Conservation (phyloP, 1,284 basidiomycete genomes). For the Boletus sp. region DNA sequence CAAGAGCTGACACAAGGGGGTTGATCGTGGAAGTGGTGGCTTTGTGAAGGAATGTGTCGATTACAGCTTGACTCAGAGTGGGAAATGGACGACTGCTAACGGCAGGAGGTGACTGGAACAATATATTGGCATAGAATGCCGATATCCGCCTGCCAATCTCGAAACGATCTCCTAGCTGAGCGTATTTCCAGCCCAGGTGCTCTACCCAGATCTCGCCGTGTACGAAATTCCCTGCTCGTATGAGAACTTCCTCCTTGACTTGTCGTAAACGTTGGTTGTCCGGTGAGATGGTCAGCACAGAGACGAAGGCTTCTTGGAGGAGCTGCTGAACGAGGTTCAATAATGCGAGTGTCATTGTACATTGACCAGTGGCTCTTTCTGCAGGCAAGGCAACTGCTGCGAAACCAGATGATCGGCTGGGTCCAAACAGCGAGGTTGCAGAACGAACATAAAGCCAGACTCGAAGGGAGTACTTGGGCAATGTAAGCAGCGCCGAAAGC, state of each 20-base stretch:
- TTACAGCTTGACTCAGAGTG: constrained; percentile 61
- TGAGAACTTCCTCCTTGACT: constrained; percentile 81
- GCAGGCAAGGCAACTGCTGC: constrained; percentile 68
- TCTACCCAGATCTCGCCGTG: constrained; percentile 88
- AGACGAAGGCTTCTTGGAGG: constrained; percentile 71
- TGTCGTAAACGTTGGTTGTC: constrained; percentile 63
- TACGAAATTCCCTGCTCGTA: constrained; percentile 76
- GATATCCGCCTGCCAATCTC: constrained; percentile 75
- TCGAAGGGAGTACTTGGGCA: constrained; percentile 74
- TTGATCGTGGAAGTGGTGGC: constrained; percentile 76
- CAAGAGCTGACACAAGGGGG: constrained; percentile 72
- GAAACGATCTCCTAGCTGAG: constrained; percentile 75
- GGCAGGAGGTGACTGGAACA: constrained; percentile 63
- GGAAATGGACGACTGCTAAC: constrained; percentile 58
- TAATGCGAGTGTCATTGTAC: constrained; percentile 78
- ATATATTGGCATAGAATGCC: constrained; percentile 65
- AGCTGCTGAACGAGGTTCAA: constrained; percentile 78
- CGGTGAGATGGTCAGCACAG: constrained; percentile 54
- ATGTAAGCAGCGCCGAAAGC: constrained; percentile 74
- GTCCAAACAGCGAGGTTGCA: constrained; percentile 75
- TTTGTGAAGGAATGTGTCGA: constrained; percentile 68
- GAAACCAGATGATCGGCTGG: constrained; percentile 53
- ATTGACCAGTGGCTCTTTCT: constrained; percentile 75
- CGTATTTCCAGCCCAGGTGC: constrained; percentile 82
- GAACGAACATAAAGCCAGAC: constrained; percentile 89